Conservation (phyloP, 2,329 filamentous ascomycete species). For the Hortaea werneckii region DNA sequence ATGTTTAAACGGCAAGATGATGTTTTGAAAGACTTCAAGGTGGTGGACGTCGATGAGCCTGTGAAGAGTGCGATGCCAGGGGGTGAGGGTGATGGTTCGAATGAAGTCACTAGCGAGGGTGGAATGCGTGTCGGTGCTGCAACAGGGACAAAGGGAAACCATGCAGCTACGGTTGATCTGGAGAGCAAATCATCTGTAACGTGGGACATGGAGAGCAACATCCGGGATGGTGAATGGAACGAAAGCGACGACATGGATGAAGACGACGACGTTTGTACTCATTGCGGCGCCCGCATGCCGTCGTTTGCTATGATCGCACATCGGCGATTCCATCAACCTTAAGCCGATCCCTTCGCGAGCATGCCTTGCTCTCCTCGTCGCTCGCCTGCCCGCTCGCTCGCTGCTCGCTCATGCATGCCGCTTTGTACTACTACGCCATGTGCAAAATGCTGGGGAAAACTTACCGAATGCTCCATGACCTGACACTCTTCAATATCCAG, state of each 20-base stretch:
- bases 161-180: no score
- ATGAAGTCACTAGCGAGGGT: background rate
- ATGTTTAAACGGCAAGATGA: conserved; percentile 75
- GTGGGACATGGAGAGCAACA: conserved; percentile 2
- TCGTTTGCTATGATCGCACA: conserved; percentile 51
- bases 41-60: conserved; percentile 32
- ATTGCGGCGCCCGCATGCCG: conserved; percentile 47
- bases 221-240: background rate
- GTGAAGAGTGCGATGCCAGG: no score
- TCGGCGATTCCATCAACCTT: conserved; percentile 37
- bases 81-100: background rate
- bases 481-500: background rate
- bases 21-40: conserved; percentile 56
- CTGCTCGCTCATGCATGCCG: background rate
- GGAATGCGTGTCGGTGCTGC: no score
- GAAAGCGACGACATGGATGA: conserved; percentile 3
- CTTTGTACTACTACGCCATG: background rate
- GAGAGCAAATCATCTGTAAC: conserved; percentile 2
- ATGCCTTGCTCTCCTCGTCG: background rate
- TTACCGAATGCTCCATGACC: background rate
- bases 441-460: background rate
- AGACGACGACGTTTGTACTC: conserved; percentile 28
- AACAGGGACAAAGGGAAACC: no score
- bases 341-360: background rate
- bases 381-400: background rate